Evolutionary conservation across 192 early-diverging fungal species (phyloP).

Genomic region (Dissophora globulifera): DNA sequence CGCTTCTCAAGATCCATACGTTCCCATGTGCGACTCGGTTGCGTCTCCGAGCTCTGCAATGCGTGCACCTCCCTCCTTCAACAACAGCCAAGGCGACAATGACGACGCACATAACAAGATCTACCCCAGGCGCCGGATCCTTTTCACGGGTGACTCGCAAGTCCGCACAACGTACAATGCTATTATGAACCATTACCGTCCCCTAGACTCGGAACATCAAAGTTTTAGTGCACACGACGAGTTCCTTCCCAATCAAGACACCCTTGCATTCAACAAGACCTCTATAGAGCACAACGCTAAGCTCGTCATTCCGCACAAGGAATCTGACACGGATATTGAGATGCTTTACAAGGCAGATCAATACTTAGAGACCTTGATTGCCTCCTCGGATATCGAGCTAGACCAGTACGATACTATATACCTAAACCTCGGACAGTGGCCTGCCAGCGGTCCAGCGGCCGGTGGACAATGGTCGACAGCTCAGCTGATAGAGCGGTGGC

Average conservation of each 20-base stretch:
- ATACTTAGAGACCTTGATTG: conserved; percentile 24
- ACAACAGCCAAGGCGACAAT: neutral
- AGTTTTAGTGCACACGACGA: conserved; percentile 15
- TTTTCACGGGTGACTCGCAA: conserved; percentile 40
- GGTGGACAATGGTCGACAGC: conserved; percentile 41
- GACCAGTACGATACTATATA: conserved; percentile 33
- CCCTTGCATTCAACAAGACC: neutral
- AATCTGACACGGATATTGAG: conserved; percentile 23
- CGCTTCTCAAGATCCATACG: conserved; percentile 20
- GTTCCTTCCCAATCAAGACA: neutral
- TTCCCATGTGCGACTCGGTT: conserved; percentile 30
- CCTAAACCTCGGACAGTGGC: conserved; percentile 40
- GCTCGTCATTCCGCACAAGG: neutral
- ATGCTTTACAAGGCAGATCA: conserved; percentile 37
- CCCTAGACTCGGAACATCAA: conserved; percentile 4
- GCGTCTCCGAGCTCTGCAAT: conserved; percentile 14
- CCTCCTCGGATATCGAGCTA: conserved; percentile 16
- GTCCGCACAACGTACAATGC: conserved; percentile 40
- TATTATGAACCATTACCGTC: conserved; percentile 43
- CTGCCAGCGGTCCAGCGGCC: conserved; percentile 33
- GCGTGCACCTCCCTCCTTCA: neutral
- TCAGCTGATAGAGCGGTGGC: conserved; percentile 26
- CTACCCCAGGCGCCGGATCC: conserved; percentile 16
- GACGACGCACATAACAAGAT: neutral
- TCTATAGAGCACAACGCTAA: neutral